These are phyloP conservation scores for Alternaria incomplexa DNA, from an alignment of 2,329 filamentous ascomycete species.

Conservation along the genomic window DNA sequence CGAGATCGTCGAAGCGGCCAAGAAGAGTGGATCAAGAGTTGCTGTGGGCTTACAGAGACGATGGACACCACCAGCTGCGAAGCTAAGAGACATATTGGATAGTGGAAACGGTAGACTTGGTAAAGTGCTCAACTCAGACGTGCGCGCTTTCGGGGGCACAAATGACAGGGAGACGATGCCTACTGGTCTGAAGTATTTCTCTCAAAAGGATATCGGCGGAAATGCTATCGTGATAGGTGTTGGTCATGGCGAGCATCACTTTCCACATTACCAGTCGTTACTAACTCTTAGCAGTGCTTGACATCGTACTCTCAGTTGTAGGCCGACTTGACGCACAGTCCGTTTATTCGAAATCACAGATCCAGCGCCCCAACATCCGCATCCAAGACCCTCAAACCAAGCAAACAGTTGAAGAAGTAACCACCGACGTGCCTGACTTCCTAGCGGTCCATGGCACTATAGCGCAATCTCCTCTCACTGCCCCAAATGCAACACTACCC, in stretches of 20 bases:
- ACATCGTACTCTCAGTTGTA: slow-evolving; percentile 25
- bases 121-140: slow-evolving; percentile 46
- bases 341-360: slow-evolving; percentile 11
- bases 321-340: slow-evolving; percentile 20
- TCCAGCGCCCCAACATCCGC: not conserved
- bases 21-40: slow-evolving; percentile 49
- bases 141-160: slow-evolving; percentile 25
- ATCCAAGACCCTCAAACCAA: not conserved
- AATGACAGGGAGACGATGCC: slow-evolving; percentile 24
- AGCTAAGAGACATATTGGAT: slow-evolving; percentile 51
- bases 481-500: slow-evolving; percentile 11
- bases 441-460: slow-evolving; percentile 47
- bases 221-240: slow-evolving; percentile 23
- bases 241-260: slow-evolving; percentile 36
- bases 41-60: slow-evolving; percentile 57
- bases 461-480: not conserved
- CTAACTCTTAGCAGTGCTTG: slow-evolving; percentile 3
- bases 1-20: slow-evolving; percentile 50
- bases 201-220: slow-evolving; percentile 18
- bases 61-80: slow-evolving; percentile 47
- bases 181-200: slow-evolving; percentile 18
- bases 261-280: not conserved
- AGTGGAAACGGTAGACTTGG: slow-evolving; percentile 50
- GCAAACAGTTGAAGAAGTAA: not conserved
- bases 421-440: slow-evolving; percentile 54